phyloP scores from a whole-genome alignment of 495 filamentous ascomycete species.

The Astrothelium subdiscretum region DNA sequence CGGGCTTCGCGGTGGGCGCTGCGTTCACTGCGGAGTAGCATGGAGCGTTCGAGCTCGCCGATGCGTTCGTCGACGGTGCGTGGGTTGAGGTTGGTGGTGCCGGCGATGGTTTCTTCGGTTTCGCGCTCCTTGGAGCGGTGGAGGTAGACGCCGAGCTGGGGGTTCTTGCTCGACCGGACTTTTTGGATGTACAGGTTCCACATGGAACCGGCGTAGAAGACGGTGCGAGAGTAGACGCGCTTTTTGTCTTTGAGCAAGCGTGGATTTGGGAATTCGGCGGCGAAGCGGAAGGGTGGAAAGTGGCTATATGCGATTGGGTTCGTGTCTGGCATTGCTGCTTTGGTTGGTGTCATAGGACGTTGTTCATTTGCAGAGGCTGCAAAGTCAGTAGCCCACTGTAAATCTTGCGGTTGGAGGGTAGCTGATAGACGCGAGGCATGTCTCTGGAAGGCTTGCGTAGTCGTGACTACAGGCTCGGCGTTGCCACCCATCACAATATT shows the following conservation, averaged over 20 bases:
- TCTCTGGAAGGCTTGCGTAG: constrained; percentile 28
- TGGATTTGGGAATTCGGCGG: constrained; percentile 47
- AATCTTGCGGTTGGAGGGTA: constrained; percentile 37
- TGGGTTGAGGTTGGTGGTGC: constrained; percentile 17
- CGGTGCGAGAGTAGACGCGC: constrained; percentile 46
- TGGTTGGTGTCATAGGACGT: constrained; percentile 12
- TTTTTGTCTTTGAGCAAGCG: constrained; percentile 48
- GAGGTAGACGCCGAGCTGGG: constrained; percentile 49
- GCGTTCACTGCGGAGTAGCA: constrained; percentile 33
- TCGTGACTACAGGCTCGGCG: constrained; percentile 32
- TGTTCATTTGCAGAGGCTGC: constrained; percentile 28
- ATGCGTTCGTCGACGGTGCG: constrained; percentile 39
- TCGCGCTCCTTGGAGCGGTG: constrained; percentile 50
- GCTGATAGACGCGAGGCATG: constrained; percentile 33
- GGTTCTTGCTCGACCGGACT: constrained; percentile 40
- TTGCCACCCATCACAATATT: constrained; percentile 47
- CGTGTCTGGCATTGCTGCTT: constrained; percentile 19
- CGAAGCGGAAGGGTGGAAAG: constrained; percentile 48
- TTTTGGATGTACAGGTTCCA: constrained; percentile 57
- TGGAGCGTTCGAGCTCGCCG: constrained; percentile 36
- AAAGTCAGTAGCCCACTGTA: constrained; percentile 41
- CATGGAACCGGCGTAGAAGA: constrained; percentile 49
- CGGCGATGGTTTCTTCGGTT: constrained; percentile 30
- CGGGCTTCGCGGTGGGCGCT: constrained; percentile 19
- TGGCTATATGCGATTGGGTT: constrained; percentile 38